phyloP scores from a whole-genome alignment of 257 asterid species.

The Solanum clarkiae region DNA sequence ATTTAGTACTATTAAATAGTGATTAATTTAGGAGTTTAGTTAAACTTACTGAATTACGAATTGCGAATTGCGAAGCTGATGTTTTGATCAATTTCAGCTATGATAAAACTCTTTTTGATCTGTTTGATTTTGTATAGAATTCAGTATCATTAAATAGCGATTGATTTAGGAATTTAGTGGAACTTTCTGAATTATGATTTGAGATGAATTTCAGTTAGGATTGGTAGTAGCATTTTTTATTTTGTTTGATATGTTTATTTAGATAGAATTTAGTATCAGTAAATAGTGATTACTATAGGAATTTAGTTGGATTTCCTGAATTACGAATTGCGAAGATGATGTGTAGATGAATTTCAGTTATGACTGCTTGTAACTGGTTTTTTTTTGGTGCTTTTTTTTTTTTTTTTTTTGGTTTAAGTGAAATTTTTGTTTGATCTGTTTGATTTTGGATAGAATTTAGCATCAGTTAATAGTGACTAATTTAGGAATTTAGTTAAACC shows the following conservation, averaged over 20 bases:
- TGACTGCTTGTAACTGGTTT: background rate
- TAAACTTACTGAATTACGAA: background rate
- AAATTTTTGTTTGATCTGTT: background rate
- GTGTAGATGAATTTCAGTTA: background rate
- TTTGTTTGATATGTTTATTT: background rate
- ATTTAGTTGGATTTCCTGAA: background rate
- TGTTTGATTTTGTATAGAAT: background rate
- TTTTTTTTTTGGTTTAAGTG: too few relatives aligned
- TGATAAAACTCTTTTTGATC: background rate
- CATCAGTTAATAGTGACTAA: background rate
- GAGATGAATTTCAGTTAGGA: background rate
- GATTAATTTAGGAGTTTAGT: background rate
- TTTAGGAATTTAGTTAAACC: background rate
- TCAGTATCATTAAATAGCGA: background rate
- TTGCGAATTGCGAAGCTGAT: background rate
- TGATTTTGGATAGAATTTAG: background rate
- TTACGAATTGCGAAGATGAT: background rate
- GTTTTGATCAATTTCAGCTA: background rate
- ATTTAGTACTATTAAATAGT: background rate
- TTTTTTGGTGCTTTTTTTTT: too few relatives aligned
- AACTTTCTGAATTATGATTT: background rate
- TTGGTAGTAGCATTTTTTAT: background rate
- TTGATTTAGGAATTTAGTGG: background rate
- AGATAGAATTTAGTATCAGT: background rate
- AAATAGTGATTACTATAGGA: background rate